Evolutionary conservation across 176 grass and related monocot genomes (phyloP).

Genomic region (Neostapfia colusana): DNA sequence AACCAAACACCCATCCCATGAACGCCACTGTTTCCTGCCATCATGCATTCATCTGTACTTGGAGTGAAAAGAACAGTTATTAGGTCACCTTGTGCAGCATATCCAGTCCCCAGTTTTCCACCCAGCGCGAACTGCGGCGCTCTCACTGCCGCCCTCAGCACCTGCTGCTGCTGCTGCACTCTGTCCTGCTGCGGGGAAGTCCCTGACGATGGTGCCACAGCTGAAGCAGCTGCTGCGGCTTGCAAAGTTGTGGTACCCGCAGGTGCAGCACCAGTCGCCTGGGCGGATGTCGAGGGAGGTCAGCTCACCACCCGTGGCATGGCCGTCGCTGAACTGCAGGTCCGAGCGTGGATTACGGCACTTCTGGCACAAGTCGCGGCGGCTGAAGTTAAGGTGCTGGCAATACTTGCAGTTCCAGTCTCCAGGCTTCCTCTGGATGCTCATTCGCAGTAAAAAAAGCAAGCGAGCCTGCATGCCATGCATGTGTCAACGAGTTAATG

Average conservation of each 20-base stretch:
- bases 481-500: conserved; percentile 14
- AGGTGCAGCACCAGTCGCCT: conserved; percentile 95
- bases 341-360: conserved; percentile 57
- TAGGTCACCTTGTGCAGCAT: conserved; percentile 77
- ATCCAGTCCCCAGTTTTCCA: conserved; percentile 94
- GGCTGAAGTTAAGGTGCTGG: conserved; percentile 87
- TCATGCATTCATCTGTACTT: conserved; percentile 8
- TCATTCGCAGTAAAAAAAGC: conserved; percentile 53
- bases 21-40: conserved; percentile 30
- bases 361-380: conserved; percentile 87
- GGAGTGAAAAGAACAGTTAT: conserved; percentile 18
- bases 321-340: conserved; percentile 37
- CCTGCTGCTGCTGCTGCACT: conserved; percentile 12
- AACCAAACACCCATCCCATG: conserved; percentile 12
- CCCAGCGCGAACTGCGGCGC: conserved; percentile 39
- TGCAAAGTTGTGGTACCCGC: conserved; percentile 93
- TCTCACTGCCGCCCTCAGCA: conserved; percentile 27
- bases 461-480: conserved; percentile 28
- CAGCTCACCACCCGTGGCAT: conserved; percentile 35
- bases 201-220: conserved; percentile 61
- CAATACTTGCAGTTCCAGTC: conserved; percentile 93
- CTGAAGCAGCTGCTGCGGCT: conserved; percentile 88
- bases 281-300: conserved; percentile 61
- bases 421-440: conserved; percentile 75
- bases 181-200: conserved; percentile 38